These are phyloP conservation scores for Rhizopogon roseolus DNA, from an alignment of 768 basidiomycete species.

Conservation along the genomic window DNA sequence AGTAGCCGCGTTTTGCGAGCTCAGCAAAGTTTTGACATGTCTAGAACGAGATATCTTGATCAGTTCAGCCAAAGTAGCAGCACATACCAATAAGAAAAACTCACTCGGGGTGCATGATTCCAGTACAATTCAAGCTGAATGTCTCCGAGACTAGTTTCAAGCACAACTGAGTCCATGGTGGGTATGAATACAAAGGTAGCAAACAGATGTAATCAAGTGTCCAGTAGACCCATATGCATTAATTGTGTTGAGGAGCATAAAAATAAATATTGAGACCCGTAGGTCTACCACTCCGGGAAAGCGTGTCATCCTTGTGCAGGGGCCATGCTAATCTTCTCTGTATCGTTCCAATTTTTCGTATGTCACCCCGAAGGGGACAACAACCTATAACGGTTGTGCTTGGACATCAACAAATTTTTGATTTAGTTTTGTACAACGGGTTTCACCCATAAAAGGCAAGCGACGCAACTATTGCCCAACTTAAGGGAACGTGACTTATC, in stretches of 20 bases:
- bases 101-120: constrained; percentile 78
- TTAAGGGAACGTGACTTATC: too few species aligned
- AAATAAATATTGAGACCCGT: constrained; percentile 38
- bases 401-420: not conserved
- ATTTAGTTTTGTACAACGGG: not conserved
- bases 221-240: too few species aligned
- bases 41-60: constrained; percentile 34
- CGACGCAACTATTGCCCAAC: not conserved
- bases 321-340: constrained; percentile 99
- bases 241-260: constrained; percentile 8
- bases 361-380: constrained; percentile 88
- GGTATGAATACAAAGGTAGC: not conserved
- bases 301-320: constrained; percentile 99
- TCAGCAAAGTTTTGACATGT: constrained; percentile 96
- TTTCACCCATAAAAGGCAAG: not conserved
- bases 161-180: constrained; percentile 50
- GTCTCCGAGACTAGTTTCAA: constrained; percentile 84
- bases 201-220: not conserved
- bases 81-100: constrained; percentile 3
- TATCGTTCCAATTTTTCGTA: constrained; percentile 99
- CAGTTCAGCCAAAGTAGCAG: constrained; percentile 8
- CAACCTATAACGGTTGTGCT: accelerated
- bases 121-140: constrained; percentile 90
- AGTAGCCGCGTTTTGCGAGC: constrained; percentile 87
- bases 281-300: constrained; percentile 85